phyloP scores from a whole-genome alignment of 1,139 yeast genomes.

The Zygosaccharomyces pseudobailii region DNA sequence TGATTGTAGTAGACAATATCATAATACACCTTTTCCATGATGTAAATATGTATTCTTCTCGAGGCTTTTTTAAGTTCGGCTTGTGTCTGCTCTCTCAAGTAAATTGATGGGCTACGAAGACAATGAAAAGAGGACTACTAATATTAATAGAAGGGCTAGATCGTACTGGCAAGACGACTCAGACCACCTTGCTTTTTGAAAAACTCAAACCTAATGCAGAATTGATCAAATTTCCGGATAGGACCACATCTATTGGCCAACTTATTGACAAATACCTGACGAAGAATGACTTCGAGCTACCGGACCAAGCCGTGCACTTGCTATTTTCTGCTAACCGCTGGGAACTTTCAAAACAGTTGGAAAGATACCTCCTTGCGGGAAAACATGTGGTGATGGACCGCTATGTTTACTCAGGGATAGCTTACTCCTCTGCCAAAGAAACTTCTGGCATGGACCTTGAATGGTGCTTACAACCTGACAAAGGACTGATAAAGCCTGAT shows the following conservation, averaged over 20 bases:
- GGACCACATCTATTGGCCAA: conserved; percentile 75
- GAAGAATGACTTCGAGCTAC: conserved; percentile 44
- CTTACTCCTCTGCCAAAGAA: conserved; percentile 81
- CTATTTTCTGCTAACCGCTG: conserved; percentile 92
- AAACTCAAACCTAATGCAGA: conserved; percentile 40
- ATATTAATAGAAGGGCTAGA: conserved; percentile 91
- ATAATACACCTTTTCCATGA: no score
- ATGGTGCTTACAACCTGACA: conserved; percentile 82
- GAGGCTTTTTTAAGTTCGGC: not conserved
- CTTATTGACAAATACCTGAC: conserved; percentile 71
- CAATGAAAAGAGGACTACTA: conserved; percentile 55
- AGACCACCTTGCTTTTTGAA: conserved; percentile 49
- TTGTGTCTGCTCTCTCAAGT: not conserved
- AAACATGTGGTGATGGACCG: conserved; percentile 68
- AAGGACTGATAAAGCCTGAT: conserved; percentile 86
- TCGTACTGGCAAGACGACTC: conserved; percentile 92
- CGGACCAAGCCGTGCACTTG: conserved; percentile 79
- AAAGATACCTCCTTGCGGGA: conserved; percentile 47
- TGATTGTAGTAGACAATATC: no score
- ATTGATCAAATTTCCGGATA: conserved; percentile 77
- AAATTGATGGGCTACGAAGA: not conserved
- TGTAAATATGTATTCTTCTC: no score
- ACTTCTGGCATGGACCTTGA: conserved; percentile 46
- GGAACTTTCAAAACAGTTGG: conserved; percentile 63
- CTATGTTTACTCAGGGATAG: conserved; percentile 88